phyloP scores from a whole-genome alignment of 192 early-diverging fungal species.

The Pilaira anomala region DNA sequence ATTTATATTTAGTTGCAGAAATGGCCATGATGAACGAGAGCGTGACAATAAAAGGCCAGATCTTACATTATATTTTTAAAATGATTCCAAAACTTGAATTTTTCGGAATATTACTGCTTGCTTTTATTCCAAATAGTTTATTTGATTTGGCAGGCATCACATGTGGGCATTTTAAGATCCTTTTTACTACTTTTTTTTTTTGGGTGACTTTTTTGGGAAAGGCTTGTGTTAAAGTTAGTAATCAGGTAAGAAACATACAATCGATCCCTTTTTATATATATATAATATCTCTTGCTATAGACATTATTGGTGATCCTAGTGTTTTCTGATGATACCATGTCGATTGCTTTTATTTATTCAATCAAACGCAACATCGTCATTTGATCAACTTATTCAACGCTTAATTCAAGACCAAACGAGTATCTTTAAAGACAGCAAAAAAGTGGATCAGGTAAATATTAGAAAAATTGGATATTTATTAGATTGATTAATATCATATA shows the following conservation, averaged over 20 bases:
- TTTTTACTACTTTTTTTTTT: constrained; percentile 91
- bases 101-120: constrained; percentile 86
- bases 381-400: constrained; percentile 56
- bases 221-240: constrained; percentile 80
- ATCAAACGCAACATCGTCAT: constrained; percentile 47
- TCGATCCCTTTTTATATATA: neutral
- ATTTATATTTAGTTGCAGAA: constrained; percentile 21
- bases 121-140: constrained; percentile 95
- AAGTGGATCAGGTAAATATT: constrained; percentile 8
- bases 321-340: constrained; percentile 78
- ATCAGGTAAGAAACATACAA: constrained; percentile 57
- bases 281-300: constrained; percentile 44
- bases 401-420: constrained; percentile 48
- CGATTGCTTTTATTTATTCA: constrained; percentile 54
- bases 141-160: constrained; percentile 97
- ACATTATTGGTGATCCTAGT: constrained; percentile 75
- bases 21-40: constrained; percentile 49
- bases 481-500: constrained; percentile 18
- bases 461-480: constrained; percentile 14
- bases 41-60: constrained; percentile 68
- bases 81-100: constrained; percentile 81
- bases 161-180: constrained; percentile 87
- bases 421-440: constrained; percentile 22
- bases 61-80: constrained; percentile 63
- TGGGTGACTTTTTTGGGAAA: constrained; percentile 95